Conservation (phyloP, 225 moss, liverwort and hornwort genomes). For the Marchantia paleacea region DNA sequence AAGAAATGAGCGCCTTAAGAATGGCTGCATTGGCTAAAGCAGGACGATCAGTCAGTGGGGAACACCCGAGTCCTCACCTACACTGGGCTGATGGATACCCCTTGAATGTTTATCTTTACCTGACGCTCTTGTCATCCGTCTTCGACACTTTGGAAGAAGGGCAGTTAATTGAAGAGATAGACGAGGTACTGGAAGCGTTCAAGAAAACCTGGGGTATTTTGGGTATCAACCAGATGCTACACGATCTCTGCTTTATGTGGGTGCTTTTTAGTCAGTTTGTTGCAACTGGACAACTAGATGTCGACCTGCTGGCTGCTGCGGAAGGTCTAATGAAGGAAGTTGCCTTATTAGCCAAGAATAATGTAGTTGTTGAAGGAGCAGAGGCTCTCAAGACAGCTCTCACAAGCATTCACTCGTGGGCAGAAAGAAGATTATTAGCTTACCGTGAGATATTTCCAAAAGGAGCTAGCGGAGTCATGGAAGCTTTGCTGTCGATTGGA, state of each 20-base stretch:
- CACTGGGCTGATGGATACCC: constrained; percentile 97
- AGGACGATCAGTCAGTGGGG: constrained; percentile 54
- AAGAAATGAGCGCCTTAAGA: constrained; percentile 70
- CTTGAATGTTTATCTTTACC: constrained; percentile 68
- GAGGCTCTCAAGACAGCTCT: constrained; percentile 54
- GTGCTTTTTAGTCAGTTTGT: constrained; percentile 75
- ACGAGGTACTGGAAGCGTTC: constrained; percentile 73
- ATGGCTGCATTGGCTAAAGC: constrained; percentile 76
- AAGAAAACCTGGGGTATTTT: constrained; percentile 82
- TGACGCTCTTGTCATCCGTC: constrained; percentile 49
- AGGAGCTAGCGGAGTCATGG: constrained; percentile 45
- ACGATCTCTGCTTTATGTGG: constrained; percentile 88
- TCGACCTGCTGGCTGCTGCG: constrained; percentile 59
- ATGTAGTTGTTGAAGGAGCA: constrained; percentile 47
- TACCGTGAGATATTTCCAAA: constrained; percentile 74
- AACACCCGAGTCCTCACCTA: constrained; percentile 46
- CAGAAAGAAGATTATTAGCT: constrained; percentile 64
- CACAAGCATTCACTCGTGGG: constrained; percentile 62
- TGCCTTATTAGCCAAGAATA: constrained; percentile 42
- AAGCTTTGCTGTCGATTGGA: constrained; percentile 53
- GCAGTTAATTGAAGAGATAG: constrained; percentile 64
- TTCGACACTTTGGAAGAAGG: constrained; percentile 75
- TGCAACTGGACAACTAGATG: constrained; percentile 56
- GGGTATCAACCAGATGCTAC: constrained; percentile 61
- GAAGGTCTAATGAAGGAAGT: constrained; percentile 72